phyloP scores from a whole-genome alignment of 352 stramenopile genomes.

The Globisporangium spiculum region DNA sequence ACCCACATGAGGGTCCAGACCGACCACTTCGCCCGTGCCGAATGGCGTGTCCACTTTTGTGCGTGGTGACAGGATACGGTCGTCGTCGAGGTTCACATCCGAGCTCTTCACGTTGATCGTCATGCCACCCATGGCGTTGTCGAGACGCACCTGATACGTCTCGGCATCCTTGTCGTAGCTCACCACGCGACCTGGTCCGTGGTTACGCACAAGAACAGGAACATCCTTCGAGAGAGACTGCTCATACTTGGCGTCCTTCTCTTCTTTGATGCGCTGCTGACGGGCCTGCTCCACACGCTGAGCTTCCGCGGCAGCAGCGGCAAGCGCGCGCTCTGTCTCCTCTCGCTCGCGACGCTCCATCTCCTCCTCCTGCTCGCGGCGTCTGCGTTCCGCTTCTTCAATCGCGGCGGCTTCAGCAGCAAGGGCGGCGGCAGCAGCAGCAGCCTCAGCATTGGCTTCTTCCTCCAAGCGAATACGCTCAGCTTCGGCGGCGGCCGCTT shows the following conservation, averaged over 20 bases:
- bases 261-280: slow-evolving; percentile 47
- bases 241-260: slow-evolving; percentile 83
- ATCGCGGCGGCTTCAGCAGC: slow-evolving; percentile 13
- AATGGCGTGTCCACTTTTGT: slow-evolving; percentile 87
- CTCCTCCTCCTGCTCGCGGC: slow-evolving; percentile 17
- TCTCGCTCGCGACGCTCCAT: slow-evolving; percentile 21
- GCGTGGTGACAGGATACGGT: slow-evolving; percentile 80
- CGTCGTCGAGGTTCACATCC: slow-evolving; percentile 80
- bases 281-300: slow-evolving; percentile 46
- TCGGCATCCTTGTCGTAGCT: slow-evolving; percentile 80
- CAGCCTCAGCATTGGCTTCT: slow-evolving; percentile 6
- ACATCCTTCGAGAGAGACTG: slow-evolving; percentile 85
- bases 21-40: slow-evolving; percentile 76
- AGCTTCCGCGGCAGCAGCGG: slow-evolving; percentile 38
- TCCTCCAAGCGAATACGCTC: slow-evolving; percentile 6
- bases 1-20: slow-evolving; percentile 82
- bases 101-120: slow-evolving; percentile 65
- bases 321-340: slow-evolving; percentile 40
- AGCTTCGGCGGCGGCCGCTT: slow-evolving; percentile 7
- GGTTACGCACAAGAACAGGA: slow-evolving; percentile 73
- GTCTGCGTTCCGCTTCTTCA: slow-evolving; percentile 14
- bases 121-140: slow-evolving; percentile 62
- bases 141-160: slow-evolving; percentile 71
- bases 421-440: slow-evolving; percentile 12
- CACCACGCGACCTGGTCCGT: slow-evolving; percentile 66